Conservation (phyloP, 805 yeast species). For the Blastobotrys parvus region DNA sequence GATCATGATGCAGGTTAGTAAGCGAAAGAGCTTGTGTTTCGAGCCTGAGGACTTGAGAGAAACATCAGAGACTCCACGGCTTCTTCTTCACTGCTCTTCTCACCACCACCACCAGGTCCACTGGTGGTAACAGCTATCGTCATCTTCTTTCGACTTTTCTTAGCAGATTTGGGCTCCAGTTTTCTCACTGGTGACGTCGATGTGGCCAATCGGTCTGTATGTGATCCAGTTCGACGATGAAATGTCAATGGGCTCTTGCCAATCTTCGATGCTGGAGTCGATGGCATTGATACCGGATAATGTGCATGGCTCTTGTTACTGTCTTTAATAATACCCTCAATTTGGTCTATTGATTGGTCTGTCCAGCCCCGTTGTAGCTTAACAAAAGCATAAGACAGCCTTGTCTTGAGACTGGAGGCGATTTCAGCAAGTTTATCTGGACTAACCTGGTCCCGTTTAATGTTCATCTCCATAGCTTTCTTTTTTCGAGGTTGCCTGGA, state of each 20-base stretch:
- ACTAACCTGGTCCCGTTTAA: no score
- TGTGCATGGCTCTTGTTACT: no score
- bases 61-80: conserved; percentile 14
- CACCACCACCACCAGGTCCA: neutral
- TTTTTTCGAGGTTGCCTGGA: no score
- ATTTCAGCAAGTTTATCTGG: conserved; percentile 35
- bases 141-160: conserved; percentile 1
- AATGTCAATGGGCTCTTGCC: conserved; percentile 2
- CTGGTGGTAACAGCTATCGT: conserved; percentile 3
- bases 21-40: neutral
- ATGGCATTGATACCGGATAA: no score
- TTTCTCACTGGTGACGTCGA: no score
- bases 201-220: neutral
- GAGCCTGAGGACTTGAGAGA: conserved; percentile 12
- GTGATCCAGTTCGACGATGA: conserved; percentile 8
- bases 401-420: conserved; percentile 26
- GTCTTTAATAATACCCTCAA: conserved; percentile 1
- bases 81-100: conserved; percentile 10
- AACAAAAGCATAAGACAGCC: conserved; percentile 12
- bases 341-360: conserved; percentile 9
- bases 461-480: no score
- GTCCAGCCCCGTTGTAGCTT: conserved; percentile 16
- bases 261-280: conserved; percentile 5
- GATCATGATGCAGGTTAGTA: neutral
- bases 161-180: conserved; percentile 1